Evolutionary conservation across 1,139 yeast species (phyloP).

Genomic region (Suhomyces anneliseae): DNA sequence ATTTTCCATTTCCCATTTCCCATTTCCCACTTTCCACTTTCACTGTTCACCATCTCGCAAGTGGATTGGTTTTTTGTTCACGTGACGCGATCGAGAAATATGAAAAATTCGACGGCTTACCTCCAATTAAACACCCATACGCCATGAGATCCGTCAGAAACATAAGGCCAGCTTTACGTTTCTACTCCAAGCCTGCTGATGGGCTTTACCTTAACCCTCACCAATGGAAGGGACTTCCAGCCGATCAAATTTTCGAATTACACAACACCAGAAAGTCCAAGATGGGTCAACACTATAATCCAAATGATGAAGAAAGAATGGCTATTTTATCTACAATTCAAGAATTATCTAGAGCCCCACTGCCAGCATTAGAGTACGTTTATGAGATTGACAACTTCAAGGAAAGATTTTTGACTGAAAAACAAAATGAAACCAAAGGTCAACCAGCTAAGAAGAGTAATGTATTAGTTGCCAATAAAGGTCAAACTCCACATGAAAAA

Average conservation of each 20-base stretch:
- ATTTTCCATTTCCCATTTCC: too few relatives aligned
- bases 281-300: slow-evolving; percentile 58
- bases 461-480: slow-evolving; percentile 38
- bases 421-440: slow-evolving; percentile 39
- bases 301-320: slow-evolving; percentile 49
- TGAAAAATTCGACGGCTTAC: slow-evolving; percentile 6
- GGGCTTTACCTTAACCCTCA: slow-evolving; percentile 54
- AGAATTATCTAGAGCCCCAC: slow-evolving; percentile 28
- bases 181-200: slow-evolving; percentile 17
- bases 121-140: not conserved
- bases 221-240: slow-evolving; percentile 67
- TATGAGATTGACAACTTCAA: slow-evolving; percentile 49
- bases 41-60: not conserved
- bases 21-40: too few relatives aligned
- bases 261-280: slow-evolving; percentile 58
- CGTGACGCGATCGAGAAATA: slow-evolving; percentile 4
- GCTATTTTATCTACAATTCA: slow-evolving; percentile 47
- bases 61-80: not conserved
- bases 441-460: slow-evolving; percentile 44
- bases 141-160: slow-evolving; percentile 11
- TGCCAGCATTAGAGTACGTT: slow-evolving; percentile 43
- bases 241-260: slow-evolving; percentile 59
- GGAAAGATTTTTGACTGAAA: slow-evolving; percentile 47
- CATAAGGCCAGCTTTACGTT: slow-evolving; percentile 13
- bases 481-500: slow-evolving; percentile 37